These are phyloP conservation scores for Aspergillus affinis DNA, from an alignment of 495 filamentous ascomycete species.

Conservation along the genomic window DNA sequence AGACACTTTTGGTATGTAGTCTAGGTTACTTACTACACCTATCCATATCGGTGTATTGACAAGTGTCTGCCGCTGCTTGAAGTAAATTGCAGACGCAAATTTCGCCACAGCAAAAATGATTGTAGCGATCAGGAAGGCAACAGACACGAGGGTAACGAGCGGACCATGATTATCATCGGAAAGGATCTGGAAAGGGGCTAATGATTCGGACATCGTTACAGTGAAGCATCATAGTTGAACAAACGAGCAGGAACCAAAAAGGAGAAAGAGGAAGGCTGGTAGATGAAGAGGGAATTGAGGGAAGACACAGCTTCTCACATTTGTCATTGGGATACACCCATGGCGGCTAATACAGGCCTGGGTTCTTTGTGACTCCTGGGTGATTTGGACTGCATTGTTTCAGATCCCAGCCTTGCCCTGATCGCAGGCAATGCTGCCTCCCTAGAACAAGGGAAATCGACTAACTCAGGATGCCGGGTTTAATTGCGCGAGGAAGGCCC, in stretches of 20 bases:
- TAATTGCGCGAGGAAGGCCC: neutral
- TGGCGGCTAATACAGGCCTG: neutral
- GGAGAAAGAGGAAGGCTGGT: neutral
- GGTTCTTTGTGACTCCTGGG: neutral
- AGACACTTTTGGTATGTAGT: neutral
- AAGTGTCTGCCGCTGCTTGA: slow-evolving; percentile 27
- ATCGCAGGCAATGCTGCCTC: neutral
- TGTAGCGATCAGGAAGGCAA: slow-evolving; percentile 24
- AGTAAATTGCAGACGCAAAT: slow-evolving; percentile 25
- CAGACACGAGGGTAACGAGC: slow-evolving; percentile 24
- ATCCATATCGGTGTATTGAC: slow-evolving; percentile 34
- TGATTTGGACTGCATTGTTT: neutral
- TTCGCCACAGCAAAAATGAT: slow-evolving; percentile 28
- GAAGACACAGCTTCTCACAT: neutral
- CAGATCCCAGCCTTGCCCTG: neutral
- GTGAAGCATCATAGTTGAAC: slow-evolving; percentile 5
- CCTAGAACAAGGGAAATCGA: neutral
- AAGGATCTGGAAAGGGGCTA: slow-evolving; percentile 20
- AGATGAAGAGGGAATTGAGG: neutral
- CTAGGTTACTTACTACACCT: slow-evolving; percentile 23
- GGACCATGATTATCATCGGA: slow-evolving; percentile 24
- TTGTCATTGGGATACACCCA: neutral
- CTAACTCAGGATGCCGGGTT: neutral
- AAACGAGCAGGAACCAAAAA: neutral
- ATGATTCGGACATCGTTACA: slow-evolving; percentile 19